A percentile compares a stretch with the other conserved stretches of the same genome.
These are phyloP conservation scores for Mycena alexandri DNA, from an alignment of 768 basidiomycete genomes.

Conservation along the genomic window DNA sequence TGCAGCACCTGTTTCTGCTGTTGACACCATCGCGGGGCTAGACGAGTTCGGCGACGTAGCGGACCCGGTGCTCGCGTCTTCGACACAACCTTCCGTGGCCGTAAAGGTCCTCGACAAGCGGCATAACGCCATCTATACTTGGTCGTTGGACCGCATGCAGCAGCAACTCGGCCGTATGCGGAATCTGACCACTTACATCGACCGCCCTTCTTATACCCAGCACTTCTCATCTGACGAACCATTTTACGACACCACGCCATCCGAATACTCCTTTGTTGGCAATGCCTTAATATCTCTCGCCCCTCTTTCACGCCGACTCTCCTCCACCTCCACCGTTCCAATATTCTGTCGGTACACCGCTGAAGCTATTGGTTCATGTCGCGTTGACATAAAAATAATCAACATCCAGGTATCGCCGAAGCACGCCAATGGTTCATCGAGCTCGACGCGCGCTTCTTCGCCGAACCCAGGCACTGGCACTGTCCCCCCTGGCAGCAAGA, in stretches of 20 bases:
- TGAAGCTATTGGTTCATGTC: conserved; percentile 96
- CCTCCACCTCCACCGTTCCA: conserved; percentile 81
- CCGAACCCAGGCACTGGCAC: conserved; percentile 73
- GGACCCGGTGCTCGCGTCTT: conserved; percentile 81
- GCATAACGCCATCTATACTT: conserved; percentile 89
- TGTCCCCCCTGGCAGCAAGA: conserved; percentile 81
- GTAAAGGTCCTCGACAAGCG: conserved; percentile 93
- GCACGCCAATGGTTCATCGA: conserved; percentile 69
- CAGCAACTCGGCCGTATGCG: conserved; percentile 95
- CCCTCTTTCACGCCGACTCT: conserved; percentile 81
- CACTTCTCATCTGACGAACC: conserved; percentile 96
- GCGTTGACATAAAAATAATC: conserved; percentile 85
- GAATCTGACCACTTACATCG: conserved; percentile 89
- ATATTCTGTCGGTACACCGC: conserved; percentile 95
- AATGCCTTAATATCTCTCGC: conserved; percentile 86
- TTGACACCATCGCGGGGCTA: conserved; percentile 88
- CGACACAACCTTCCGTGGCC: conserved; percentile 85
- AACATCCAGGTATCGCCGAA: conserved; percentile 74
- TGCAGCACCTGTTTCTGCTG: conserved; percentile 83
- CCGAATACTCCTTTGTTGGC: conserved; percentile 94
- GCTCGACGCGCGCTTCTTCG: conserved; percentile 81
- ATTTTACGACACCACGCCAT: conserved; percentile 90
- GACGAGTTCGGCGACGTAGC: conserved; percentile 94
- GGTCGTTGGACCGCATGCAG: conserved; percentile 90
- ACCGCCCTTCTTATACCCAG: conserved; percentile 91